phyloP scores from a whole-genome alignment of 2,329 filamentous ascomycete genomes.

The Nemania sp. region DNA sequence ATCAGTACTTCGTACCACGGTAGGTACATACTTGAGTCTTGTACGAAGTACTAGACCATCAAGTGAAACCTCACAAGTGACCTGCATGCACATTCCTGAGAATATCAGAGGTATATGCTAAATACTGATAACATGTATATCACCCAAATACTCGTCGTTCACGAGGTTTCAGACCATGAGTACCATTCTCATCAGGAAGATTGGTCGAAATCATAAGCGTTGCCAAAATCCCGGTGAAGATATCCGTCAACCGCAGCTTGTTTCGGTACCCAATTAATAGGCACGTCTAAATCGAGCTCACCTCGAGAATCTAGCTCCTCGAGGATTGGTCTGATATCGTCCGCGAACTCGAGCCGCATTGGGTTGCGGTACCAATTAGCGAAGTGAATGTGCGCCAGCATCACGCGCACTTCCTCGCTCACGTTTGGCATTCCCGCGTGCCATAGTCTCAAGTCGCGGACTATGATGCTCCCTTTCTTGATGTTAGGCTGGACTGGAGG shows the following conservation, averaged over 20 bases:
- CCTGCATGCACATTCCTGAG: not conserved
- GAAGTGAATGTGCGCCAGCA: conserved; percentile 65
- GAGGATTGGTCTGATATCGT: conserved; percentile 52
- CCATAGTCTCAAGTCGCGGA: conserved; percentile 65
- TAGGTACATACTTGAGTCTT: too few species aligned
- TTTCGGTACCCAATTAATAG: conserved; percentile 51
- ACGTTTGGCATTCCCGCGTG: conserved; percentile 66
- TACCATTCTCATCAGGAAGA: conserved; percentile 20
- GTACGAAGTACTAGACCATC: too few species aligned
- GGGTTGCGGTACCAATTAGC: conserved; percentile 59
- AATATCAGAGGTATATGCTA: too few species aligned
- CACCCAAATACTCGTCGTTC: not conserved
- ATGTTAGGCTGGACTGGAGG: conserved; percentile 55
- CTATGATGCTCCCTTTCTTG: conserved; percentile 57
- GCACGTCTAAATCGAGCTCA: conserved; percentile 50
- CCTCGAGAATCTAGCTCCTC: conserved; percentile 39
- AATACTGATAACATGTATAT: too few species aligned
- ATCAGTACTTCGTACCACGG: too few species aligned
- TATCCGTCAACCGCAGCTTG: conserved; percentile 51
- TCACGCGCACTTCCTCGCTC: conserved; percentile 53
- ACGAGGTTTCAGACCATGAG: not conserved
- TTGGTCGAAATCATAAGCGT: conserved; percentile 65
- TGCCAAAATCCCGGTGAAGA: conserved; percentile 60
- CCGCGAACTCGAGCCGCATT: conserved; percentile 58
- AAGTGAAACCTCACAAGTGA: too few species aligned